Percentiles rank a stretch among this genome's conserved stretches.
Evolutionary conservation across 192 early-diverging fungal genomes (phyloP).

Genomic region (Pilobolus umbonatus): DNA sequence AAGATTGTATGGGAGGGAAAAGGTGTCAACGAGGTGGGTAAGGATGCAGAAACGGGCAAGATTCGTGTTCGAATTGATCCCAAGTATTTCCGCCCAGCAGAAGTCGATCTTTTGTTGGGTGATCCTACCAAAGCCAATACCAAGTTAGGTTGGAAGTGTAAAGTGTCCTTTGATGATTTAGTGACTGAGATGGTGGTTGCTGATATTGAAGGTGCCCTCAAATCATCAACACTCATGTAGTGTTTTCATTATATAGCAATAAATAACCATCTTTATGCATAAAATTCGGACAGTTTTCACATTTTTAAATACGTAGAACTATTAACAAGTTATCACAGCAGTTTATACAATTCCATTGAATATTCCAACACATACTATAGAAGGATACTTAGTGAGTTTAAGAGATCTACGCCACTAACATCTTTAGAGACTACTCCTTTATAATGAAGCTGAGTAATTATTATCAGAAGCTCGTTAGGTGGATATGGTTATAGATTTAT

Average conservation of each 20-base stretch:
- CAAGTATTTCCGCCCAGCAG: constrained; percentile 75
- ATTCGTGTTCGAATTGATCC: constrained; percentile 63
- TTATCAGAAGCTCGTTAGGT: no score
- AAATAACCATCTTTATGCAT: no score
- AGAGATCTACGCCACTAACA: no score
- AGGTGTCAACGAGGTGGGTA: constrained; percentile 56
- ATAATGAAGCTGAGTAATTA: no score
- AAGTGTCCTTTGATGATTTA: constrained; percentile 64
- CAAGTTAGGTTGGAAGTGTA: constrained; percentile 60
- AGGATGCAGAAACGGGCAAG: constrained; percentile 46
- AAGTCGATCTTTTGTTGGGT: constrained; percentile 71
- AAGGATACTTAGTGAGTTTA: no score
- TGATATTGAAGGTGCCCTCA: constrained; percentile 44
- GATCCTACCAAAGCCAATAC: constrained; percentile 67
- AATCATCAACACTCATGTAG: constrained; percentile 5
- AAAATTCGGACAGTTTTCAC: no score
- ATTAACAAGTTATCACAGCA: no score
- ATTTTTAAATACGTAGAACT: no score
- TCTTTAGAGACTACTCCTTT: no score
- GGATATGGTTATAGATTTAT: no score
- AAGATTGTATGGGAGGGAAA: constrained; percentile 65
- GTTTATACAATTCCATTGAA: no score
- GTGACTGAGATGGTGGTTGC: constrained; percentile 63
- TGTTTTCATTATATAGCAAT: neutral
- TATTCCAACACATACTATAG: no score